A percentile compares a stretch with the other conserved stretches of the same genome.
phyloP scores from a whole-genome alignment of 441 rosid genomes.

The Aleurites moluccanus region DNA sequence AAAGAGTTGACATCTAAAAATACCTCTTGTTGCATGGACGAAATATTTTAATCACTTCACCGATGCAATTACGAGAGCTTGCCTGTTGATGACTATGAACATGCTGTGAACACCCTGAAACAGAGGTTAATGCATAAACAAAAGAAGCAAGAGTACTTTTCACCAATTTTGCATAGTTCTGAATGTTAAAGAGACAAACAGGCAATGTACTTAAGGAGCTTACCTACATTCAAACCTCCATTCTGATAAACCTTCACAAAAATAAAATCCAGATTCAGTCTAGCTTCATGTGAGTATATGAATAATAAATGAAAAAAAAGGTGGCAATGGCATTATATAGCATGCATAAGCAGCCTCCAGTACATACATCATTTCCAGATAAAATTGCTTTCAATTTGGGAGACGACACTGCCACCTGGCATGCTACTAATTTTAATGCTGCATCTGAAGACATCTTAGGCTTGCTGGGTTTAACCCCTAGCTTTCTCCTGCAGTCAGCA shows the following conservation, averaged over 20 bases:
- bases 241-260: constrained; percentile 52
- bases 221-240: constrained; percentile 53
- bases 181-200: constrained; percentile 12
- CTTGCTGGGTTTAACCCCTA: constrained; percentile 89
- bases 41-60: constrained; percentile 54
- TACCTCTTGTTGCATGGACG: constrained; percentile 55
- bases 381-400: constrained; percentile 49
- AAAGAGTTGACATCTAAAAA: constrained; percentile 2
- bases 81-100: constrained; percentile 26
- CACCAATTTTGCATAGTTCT: constrained; percentile 11
- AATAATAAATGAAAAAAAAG: neutral
- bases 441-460: constrained; percentile 69
- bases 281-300: neutral
- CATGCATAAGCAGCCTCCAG: constrained; percentile 17
- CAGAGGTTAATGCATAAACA: neutral
- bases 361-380: constrained; percentile 48
- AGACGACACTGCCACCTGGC: constrained; percentile 63
- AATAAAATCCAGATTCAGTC: constrained; percentile 33
- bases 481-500: constrained; percentile 69
- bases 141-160: neutral
- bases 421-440: constrained; percentile 57
- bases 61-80: constrained; percentile 55
- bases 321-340: neutral
- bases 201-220: constrained; percentile 28
- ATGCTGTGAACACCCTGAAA: constrained; percentile 52